phyloP scores from a whole-genome alignment of 2,329 filamentous ascomycete species.

The Mycogone perniciosa region DNA sequence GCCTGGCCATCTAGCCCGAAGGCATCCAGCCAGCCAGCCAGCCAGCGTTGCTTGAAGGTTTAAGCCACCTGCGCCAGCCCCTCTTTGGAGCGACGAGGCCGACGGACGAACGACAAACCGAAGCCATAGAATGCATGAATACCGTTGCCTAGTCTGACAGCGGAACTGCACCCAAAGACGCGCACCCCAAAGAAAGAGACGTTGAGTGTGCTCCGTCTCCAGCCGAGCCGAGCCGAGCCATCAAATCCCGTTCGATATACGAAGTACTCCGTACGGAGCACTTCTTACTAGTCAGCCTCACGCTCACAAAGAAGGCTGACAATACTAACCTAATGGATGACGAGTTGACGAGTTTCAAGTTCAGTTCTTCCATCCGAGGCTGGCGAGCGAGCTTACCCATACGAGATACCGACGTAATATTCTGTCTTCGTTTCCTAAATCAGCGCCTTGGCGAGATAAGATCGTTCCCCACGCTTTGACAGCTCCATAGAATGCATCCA shows the following conservation, averaged over 20 bases:
- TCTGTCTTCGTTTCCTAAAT: not conserved
- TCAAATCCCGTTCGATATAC: slow-evolving; percentile 11
- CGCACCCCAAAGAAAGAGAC: not conserved
- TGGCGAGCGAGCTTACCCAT: not conserved
- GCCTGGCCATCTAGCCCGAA: too few species aligned
- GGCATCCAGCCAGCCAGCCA: too few species aligned
- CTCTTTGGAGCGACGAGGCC: too few species aligned
- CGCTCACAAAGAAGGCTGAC: not conserved
- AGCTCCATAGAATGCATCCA: too few species aligned
- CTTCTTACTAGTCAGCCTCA: slow-evolving; percentile 2
- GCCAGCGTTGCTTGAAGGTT: too few species aligned
- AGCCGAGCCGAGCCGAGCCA: slow-evolving; percentile 23
- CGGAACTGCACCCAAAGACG: not conserved
- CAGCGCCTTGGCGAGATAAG: too few species aligned
- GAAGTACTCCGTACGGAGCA: not conserved
- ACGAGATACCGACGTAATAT: not conserved
- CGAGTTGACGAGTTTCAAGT: too few species aligned
- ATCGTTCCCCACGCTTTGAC: too few species aligned
- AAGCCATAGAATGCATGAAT: too few species aligned
- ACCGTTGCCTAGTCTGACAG: not conserved
- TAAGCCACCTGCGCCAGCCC: too few species aligned
- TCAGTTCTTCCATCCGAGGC: not conserved
- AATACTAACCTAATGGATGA: not conserved
- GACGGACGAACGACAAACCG: too few species aligned
- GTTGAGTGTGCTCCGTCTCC: slow-evolving; percentile 10